Evolutionary conservation across 805 yeast species (phyloP), one percentile per base, ranked within the genome.

Genomic region (Kodamaea sagamina): DNA sequence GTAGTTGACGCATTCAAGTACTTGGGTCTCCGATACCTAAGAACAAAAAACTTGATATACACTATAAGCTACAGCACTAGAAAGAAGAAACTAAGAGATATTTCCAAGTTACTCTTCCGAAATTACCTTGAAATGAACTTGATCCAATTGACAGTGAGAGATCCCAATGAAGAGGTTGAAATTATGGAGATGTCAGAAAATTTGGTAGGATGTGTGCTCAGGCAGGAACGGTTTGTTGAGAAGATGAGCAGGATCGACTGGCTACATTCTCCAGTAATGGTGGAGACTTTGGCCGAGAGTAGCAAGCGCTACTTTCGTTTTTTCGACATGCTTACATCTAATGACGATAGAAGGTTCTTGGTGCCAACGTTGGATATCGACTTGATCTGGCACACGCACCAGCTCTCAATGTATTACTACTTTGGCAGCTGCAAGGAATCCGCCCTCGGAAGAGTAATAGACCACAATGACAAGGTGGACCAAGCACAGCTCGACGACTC

Each of bases 361-460:
- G 58, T 59, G 1, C 64, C 65, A 0, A 58, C 63, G 3, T 46
- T 61, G 36, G 64, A 61, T 27, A 59, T 61, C 21, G 63, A 59
- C 36, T 47, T 61, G 32, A 32, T 58, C 2, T 59, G 65, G 65
- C 62, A 53, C 41, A 59, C 65, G 4, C 63, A 61, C 42, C 61
- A 56, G 29, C 46, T 60, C 6, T 32, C 49, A 4, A 41, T 48
- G 41, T 36, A 36, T 26, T 32, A 43, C 22, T 58, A 59, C 42
- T 47, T 51, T 28, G 15, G 13, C 3, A 46, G 44, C 16, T 50
- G 56, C 36, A 25, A 17, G 10, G 12, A 6, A 0, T 27, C 49
- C 10, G 45, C 22, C 9, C 26, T 22, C 5, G 16, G 36, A 12
- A 10, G 35, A 8, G 44, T 55, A 16, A 44, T 56, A n/a, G 61